Percentiles rank a stretch among this genome's conserved stretches.
These are phyloP conservation scores for Xylaria polymorpha DNA, from an alignment of 2,329 filamentous ascomycete genomes.

Conservation along the genomic window DNA sequence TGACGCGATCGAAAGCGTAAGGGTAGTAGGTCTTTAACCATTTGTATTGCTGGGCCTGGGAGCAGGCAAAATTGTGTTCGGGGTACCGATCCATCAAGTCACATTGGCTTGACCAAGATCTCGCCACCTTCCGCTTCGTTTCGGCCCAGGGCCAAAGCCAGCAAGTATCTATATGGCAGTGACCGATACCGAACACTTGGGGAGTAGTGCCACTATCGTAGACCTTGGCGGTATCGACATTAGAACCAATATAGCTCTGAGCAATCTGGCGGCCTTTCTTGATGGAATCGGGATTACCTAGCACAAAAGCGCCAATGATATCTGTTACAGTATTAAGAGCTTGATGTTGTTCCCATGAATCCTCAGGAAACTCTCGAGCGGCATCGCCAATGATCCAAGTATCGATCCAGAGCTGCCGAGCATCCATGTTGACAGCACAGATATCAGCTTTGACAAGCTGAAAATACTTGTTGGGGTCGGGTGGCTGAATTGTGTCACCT, in stretches of 20 bases:
- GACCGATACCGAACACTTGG: constrained; percentile 88
- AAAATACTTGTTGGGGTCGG: constrained; percentile 85
- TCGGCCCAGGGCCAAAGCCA: constrained; percentile 99
- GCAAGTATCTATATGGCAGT: constrained; percentile 98
- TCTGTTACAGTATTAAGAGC: constrained; percentile 85
- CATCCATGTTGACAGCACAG: constrained; percentile 87
- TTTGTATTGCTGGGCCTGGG: constrained; percentile 97
- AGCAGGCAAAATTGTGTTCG: constrained; percentile 91
- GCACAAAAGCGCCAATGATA: constrained; percentile 91
- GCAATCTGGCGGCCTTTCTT: constrained; percentile 84
- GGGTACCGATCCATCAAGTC: constrained; percentile 95
- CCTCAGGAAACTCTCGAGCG: constrained; percentile 86
- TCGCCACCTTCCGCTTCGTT: constrained; percentile 94
- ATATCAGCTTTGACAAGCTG: constrained; percentile 82
- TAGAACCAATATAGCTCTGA: constrained; percentile 81
- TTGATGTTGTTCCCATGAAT: constrained; percentile 89
- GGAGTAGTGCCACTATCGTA: constrained; percentile 81
- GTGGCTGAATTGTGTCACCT: constrained; percentile 89
- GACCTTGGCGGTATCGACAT: constrained; percentile 84
- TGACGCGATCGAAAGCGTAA: constrained; percentile 88
- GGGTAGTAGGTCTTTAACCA: constrained; percentile 95
- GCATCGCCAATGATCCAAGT: constrained; percentile 97
- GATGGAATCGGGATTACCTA: constrained; percentile 81
- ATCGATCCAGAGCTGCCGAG: constrained; percentile 85
- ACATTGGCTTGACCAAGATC: constrained; percentile 97